Percentiles rank a stretch among this genome's conserved stretches.
These are phyloP conservation scores for Neurospora sp. DNA, from an alignment of 495 filamentous ascomycete genomes.

Conservation along the genomic window DNA sequence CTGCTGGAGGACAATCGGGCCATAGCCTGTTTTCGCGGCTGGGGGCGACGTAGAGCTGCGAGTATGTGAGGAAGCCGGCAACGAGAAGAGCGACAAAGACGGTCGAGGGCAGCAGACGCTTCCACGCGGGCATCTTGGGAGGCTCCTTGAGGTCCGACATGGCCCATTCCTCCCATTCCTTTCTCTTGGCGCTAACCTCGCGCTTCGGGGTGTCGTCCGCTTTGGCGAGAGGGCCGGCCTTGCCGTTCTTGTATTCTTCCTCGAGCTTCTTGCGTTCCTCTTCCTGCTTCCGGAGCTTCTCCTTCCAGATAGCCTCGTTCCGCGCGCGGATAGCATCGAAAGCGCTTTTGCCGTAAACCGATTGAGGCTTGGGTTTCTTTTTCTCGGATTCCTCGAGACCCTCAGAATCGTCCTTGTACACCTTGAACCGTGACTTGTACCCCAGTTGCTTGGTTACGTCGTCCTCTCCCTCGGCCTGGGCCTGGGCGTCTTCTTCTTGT, in stretches of 20 bases:
- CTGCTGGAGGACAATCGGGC: slow-evolving; percentile 66
- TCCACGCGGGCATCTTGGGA: slow-evolving; percentile 37
- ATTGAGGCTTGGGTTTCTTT: background rate
- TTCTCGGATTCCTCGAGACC: background rate
- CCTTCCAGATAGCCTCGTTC: slow-evolving; percentile 32
- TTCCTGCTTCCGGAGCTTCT: slow-evolving; percentile 36
- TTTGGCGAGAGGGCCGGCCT: slow-evolving; percentile 38
- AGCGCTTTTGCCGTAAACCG: slow-evolving; percentile 35
- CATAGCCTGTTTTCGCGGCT: slow-evolving; percentile 48
- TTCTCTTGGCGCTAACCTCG: slow-evolving; percentile 25
- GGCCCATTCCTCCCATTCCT: slow-evolving; percentile 25
- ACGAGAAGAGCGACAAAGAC: slow-evolving; percentile 45
- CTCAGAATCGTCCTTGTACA: slow-evolving; percentile 16
- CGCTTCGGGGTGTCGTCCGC: slow-evolving; percentile 18
- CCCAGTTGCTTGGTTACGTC: slow-evolving; percentile 25
- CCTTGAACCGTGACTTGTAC: slow-evolving; percentile 8
- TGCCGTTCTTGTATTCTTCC: slow-evolving; percentile 39
- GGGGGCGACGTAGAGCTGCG: slow-evolving; percentile 55
- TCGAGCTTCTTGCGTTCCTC: slow-evolving; percentile 42
- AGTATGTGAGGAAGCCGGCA: slow-evolving; percentile 42
- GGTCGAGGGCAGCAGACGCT: slow-evolving; percentile 57
- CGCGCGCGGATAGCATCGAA: slow-evolving; percentile 40
- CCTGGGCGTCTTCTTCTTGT: slow-evolving; percentile 26
- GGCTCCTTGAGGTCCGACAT: slow-evolving; percentile 35
- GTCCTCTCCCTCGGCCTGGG: slow-evolving; percentile 11